Percentiles rank a stretch among this genome's conserved stretches.
These are phyloP conservation scores for Mycena amicta DNA, from an alignment of 768 basidiomycete species.

Conservation along the genomic window DNA sequence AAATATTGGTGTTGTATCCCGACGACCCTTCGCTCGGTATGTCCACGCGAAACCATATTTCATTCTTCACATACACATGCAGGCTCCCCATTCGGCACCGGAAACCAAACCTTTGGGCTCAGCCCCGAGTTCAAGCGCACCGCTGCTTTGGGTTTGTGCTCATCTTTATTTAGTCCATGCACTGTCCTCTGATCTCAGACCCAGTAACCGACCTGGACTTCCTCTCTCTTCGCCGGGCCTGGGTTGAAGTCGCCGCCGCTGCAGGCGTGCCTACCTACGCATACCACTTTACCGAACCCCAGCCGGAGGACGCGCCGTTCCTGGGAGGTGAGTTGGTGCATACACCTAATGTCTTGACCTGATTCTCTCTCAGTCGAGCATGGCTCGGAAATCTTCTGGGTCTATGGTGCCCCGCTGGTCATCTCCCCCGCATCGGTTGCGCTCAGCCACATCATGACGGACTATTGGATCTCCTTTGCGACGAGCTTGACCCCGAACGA, in stretches of 20 bases:
- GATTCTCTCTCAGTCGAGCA: slow-evolving; percentile 28
- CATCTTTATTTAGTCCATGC: too few species aligned
- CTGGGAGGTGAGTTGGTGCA: slow-evolving; percentile 32
- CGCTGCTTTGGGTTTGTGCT: slow-evolving; percentile 21
- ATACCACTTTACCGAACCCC: slow-evolving; percentile 43
- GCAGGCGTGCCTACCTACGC: slow-evolving; percentile 36
- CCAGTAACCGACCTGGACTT: slow-evolving; percentile 25
- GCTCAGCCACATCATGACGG: slow-evolving; percentile 41
- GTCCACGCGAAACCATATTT: too few species aligned
- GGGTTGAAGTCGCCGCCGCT: slow-evolving; percentile 36
- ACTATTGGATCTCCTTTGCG: slow-evolving; percentile 52
- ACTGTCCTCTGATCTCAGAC: too few species aligned
- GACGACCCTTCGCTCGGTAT: slow-evolving; percentile 36
- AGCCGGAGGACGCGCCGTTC: slow-evolving; percentile 21
- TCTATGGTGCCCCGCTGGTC: slow-evolving; percentile 30
- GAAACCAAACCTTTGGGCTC: slow-evolving; percentile 45
- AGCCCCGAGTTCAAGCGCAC: slow-evolving; percentile 41
- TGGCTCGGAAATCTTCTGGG: slow-evolving; percentile 32
- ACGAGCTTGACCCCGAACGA: slow-evolving; percentile 48
- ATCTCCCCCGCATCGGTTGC: slow-evolving; percentile 9
- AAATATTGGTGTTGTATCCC: slow-evolving; percentile 43
- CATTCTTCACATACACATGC: too few species aligned
- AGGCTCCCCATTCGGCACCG: slow-evolving; percentile 47
- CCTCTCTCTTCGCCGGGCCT: slow-evolving; percentile 35
- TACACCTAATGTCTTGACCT: slow-evolving; percentile 2